Evolutionary conservation across 345 rosid species (phyloP), one percentile per base, ranked within the genome.

Genomic region (Abelmoschus esculentus): DNA sequence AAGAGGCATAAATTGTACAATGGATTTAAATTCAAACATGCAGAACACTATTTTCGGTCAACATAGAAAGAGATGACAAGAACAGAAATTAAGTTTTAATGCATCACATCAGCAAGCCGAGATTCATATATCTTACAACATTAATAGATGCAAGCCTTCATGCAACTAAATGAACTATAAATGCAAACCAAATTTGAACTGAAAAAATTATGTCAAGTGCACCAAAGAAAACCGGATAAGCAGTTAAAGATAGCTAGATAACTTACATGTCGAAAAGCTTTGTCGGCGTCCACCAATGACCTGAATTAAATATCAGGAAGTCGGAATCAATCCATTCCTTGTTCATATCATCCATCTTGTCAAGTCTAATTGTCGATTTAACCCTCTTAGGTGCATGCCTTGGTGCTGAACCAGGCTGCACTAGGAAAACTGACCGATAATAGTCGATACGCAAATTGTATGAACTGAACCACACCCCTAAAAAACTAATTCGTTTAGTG

Each of bases 251-350:
- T 17, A 31, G 29, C 57, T 29, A 50, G 69, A 67, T 47, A 67
- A 79, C 90, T 85, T 82, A 89, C 96, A 85, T 76, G 49, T 89
- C 86, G 62, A 85, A 87, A 61, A 89, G 91, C 80, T 89, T 89
- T 40, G 80, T 83, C 13, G 82, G 83, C 3, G 85, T 85, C 91
- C 96, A 89, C 96, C 91, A 89, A 36, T 89, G 96, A 60, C 90
- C 91, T 11, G 96, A 81, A 77, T 89, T 89, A 63, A 89, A 85
- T 47, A 89, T 72, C 71, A 89, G 69, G 74, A 79, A 75, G 68
- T 89, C 96, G 7, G 91, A 75, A 76, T 89, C 85, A 68, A 84
- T 78, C 91, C 96, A 89, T 77, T 89, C 89, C 15, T 81, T 79
- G 85, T 84, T 85, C 70, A 84, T 82, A 61, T 79, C 84, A 74